Conservation (phyloP, 176 grass and related monocot species). For the Pontederia paniculata region DNA sequence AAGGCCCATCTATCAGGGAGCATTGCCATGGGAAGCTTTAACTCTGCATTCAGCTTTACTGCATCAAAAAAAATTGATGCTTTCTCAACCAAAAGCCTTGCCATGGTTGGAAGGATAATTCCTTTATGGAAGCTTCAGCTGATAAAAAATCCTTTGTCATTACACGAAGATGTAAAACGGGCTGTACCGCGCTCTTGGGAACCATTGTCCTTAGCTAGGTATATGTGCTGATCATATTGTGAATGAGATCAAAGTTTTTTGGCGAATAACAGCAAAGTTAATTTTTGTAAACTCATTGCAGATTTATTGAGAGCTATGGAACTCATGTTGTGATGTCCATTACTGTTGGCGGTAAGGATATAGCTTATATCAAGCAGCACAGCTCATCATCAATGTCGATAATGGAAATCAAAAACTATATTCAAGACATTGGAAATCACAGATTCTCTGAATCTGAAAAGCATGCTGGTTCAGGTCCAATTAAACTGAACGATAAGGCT, state of each 20-base stretch:
- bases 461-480: constrained; percentile 30
- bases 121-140: constrained; percentile 40
- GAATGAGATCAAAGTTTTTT: background rate
- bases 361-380: constrained; percentile 59
- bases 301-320: constrained; percentile 69
- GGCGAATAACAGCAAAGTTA: constrained; percentile 2
- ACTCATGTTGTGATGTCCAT: constrained; percentile 54
- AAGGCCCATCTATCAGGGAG: constrained; percentile 35
- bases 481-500: constrained; percentile 42
- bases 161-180: constrained; percentile 33
- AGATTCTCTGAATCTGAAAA: constrained; percentile 48
- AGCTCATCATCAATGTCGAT: constrained; percentile 32
- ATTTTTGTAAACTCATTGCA: constrained; percentile 23
- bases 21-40: constrained; percentile 44
- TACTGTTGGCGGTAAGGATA: constrained; percentile 54
- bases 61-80: constrained; percentile 51
- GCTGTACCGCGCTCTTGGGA: constrained; percentile 49
- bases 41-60: constrained; percentile 44
- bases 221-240: constrained; percentile 6
- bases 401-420: constrained; percentile 47
- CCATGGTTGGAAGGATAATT: constrained; percentile 32
- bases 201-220: constrained; percentile 47
- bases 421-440: constrained; percentile 41
- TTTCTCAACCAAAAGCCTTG: constrained; percentile 40
- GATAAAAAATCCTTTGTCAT: constrained; percentile 12